These are phyloP conservation scores for Leccinum subtestaceum DNA, from an alignment of 768 basidiomycete species.

Conservation along the genomic window DNA sequence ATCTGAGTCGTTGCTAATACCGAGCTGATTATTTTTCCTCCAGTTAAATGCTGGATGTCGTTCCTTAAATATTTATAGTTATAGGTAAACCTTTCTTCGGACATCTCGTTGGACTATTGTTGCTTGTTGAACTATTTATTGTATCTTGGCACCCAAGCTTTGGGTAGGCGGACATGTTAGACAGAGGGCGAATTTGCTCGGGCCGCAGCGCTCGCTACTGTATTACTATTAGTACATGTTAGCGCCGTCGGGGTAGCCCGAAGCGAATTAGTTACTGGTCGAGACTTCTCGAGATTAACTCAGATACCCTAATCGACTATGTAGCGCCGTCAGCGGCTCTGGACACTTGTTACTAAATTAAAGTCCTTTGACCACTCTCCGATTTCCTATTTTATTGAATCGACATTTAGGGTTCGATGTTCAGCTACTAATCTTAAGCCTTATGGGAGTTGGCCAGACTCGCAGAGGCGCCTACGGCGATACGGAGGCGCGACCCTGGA, in stretches of 20 bases:
- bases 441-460: too few relatives aligned
- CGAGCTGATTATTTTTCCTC: slow-evolving; percentile 6
- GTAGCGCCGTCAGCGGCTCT: not conserved
- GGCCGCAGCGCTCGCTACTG: not conserved
- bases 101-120: not conserved
- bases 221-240: not conserved
- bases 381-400: too few relatives aligned
- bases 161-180: not conserved
- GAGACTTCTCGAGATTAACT: not conserved
- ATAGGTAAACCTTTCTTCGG: not conserved
- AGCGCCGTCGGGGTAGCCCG: not conserved
- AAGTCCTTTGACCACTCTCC: not conserved
- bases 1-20: slow-evolving; percentile 17
- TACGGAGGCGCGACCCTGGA: too few relatives aligned
- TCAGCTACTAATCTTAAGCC: too few relatives aligned
- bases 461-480: too few relatives aligned
- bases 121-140: not conserved
- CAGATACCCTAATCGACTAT: not conserved
- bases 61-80: not conserved
- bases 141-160: not conserved
- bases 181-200: not conserved
- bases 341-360: not conserved
- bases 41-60: not conserved
- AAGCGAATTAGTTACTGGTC: not conserved
- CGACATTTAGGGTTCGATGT: too few relatives aligned